Conservation (phyloP, 805 yeast genomes). For the Ogataea nitratoaversa region DNA sequence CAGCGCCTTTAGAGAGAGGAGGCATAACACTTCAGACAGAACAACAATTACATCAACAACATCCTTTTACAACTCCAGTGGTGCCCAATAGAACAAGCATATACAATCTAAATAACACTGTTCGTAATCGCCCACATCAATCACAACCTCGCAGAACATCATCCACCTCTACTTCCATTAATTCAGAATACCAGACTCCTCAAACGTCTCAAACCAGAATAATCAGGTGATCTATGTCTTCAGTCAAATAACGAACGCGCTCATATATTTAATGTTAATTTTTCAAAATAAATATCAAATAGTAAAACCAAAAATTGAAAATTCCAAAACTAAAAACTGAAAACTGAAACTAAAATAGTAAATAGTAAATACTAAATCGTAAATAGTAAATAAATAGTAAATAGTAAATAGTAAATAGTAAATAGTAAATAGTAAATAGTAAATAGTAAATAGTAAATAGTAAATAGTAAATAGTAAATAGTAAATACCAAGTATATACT, state of each 20-base stretch:
- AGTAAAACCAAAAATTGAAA: too few species aligned
- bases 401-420: too few species aligned
- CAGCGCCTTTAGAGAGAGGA: background rate
- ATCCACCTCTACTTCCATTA: slow-evolving; percentile 3
- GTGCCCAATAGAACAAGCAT: slow-evolving; percentile 16
- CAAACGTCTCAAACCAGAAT: slow-evolving; percentile 17
- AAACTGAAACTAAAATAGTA: too few species aligned
- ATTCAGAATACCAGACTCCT: slow-evolving; percentile 13
- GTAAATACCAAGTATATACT: too few species aligned
- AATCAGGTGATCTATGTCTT: slow-evolving; percentile 10
- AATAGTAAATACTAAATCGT: too few species aligned
- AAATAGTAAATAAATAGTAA: too few species aligned
- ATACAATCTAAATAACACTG: slow-evolving; percentile 9
- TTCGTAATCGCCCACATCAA: slow-evolving; percentile 7
- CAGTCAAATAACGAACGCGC: background rate
- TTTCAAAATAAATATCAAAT: too few species aligned
- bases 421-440: too few species aligned
- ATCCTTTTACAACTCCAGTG: slow-evolving; percentile 18
- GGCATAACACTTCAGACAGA: background rate
- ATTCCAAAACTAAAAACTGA: too few species aligned
- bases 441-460: too few species aligned
- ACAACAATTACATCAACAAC: background rate
- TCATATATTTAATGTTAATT: too few species aligned
- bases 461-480: too few species aligned
- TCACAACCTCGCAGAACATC: slow-evolving; percentile 11